Evolutionary conservation across 495 filamentous ascomycete genomes (phyloP), one percentile per base, ranked within the genome.

Genomic region (Aspergillus steynii): DNA sequence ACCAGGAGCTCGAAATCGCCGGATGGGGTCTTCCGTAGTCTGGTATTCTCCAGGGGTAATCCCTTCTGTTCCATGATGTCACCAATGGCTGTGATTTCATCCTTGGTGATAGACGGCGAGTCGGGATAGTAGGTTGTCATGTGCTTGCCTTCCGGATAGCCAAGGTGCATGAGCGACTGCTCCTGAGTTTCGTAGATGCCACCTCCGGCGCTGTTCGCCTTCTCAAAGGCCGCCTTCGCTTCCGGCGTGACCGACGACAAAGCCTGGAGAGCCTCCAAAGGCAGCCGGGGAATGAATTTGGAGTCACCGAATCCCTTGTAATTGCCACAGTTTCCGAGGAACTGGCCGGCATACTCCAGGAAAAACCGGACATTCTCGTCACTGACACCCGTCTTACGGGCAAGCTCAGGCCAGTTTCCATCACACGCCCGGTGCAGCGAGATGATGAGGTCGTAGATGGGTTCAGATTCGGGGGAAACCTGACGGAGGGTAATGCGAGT

Each of bases 291-390:
- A 56, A 99, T 86, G 73, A 97, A 97, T 70, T 98, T 99, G 61
- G 88, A 84, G 71, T 99, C 95, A 37, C 95, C 95, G 65, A 97
- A 97, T 31, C 89, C 90, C 77, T 97, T 97, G 79, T 96, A 99
- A 74, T 99, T 99, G 50, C 95, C 95, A 52, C 82, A 77, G 69
- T 97, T 98, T 29, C 93, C 93, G 6, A 99, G 79, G 72, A 98
- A 95, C 68, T 93, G 90, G 2, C 88, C 87, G 2, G 92, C 81
- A 75, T 98, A 99, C 73, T 93, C 86, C 29, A 97, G 78, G 77
- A 96, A 96, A 63, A 86, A 83, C 9, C 82, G 80, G 29, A 96
- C 71, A 49, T 92, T 83, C 50, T 88, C 82, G 29, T 89, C 77
- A 32, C 83, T 88, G 53, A 96, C 79, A 15, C 86, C 85, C 20